phyloP scores from a whole-genome alignment of 768 basidiomycete genomes.

The Lepiota venenata region DNA sequence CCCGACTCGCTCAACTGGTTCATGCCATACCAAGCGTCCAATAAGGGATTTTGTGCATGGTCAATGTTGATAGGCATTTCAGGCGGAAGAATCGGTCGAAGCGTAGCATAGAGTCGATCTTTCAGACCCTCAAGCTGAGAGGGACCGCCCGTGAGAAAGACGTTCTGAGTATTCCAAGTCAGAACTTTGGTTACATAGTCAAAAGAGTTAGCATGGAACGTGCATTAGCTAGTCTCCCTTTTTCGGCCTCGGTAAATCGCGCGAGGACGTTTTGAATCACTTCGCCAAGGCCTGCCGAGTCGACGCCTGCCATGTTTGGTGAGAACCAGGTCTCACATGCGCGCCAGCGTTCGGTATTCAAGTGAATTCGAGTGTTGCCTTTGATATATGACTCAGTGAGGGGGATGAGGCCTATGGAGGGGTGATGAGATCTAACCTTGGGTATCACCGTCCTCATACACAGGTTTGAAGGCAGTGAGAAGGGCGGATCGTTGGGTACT shows the following conservation, averaged over 20 bases:
- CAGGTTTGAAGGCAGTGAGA: constrained; percentile 80
- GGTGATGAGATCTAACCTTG: constrained; percentile 38
- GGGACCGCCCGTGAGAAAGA: constrained; percentile 86
- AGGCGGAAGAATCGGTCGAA: constrained; percentile 86
- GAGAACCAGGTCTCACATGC: constrained; percentile 93
- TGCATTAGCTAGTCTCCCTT: constrained; percentile 75
- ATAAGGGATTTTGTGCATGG: constrained; percentile 57
- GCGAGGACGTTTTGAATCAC: constrained; percentile 81
- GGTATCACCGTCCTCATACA: constrained; percentile 72
- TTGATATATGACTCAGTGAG: not conserved
- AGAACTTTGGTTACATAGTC: not conserved
- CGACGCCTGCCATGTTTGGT: constrained; percentile 91
- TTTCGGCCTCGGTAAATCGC: constrained; percentile 65
- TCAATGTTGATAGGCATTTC: constrained; percentile 68
- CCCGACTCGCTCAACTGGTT: constrained; percentile 63
- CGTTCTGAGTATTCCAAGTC: constrained; percentile 58
- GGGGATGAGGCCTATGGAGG: not conserved
- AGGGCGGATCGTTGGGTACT: constrained; percentile 79
- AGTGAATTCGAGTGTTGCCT: constrained; percentile 76
- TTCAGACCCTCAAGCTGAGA: constrained; percentile 69
- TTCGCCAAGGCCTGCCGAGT: constrained; percentile 93
- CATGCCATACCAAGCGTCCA: constrained; percentile 95
- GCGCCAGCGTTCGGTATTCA: constrained; percentile 88
- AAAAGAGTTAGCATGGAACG: constrained; percentile 12
- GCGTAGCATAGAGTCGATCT: constrained; percentile 60